phyloP scores from a whole-genome alignment of 768 basidiomycete species.

The Amanita phalloides region DNA sequence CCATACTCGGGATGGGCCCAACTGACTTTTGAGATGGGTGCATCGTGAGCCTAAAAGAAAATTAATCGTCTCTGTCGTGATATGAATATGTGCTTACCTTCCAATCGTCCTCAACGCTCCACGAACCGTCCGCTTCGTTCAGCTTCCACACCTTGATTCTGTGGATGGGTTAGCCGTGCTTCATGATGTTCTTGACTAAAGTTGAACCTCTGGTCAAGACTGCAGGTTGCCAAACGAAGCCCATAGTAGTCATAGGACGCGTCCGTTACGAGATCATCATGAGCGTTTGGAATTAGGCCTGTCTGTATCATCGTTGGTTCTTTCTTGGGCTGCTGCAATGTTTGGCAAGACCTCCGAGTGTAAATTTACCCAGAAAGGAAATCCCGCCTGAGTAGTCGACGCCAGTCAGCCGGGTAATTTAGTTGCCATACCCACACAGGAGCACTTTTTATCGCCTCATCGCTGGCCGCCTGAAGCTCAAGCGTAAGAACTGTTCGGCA shows the following conservation, averaged over 20 bases:
- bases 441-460: too few species aligned
- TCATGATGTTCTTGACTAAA: neutral
- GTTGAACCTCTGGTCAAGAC: conserved; percentile 68
- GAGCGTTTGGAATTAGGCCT: conserved; percentile 67
- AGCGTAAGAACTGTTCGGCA: neutral
- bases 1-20: conserved; percentile 96
- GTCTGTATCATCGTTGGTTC: conserved; percentile 56
- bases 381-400: neutral
- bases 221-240: conserved; percentile 66
- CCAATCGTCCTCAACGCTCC: conserved; percentile 85
- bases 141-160: conserved; percentile 85
- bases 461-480: neutral
- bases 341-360: neutral
- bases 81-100: conserved; percentile 40
- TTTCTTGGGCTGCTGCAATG: neutral
- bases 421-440: neutral
- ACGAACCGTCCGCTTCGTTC: conserved; percentile 60
- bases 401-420: too few species aligned
- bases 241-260: conserved; percentile 90
- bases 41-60: conserved; percentile 76
- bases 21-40: conserved; percentile 68
- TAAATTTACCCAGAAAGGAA: neutral
- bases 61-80: neutral
- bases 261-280: conserved; percentile 77
- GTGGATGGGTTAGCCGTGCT: conserved; percentile 8